phyloP scores from a whole-genome alignment of 23 red algal species.

The Cyanidioschyzon merolae region DNA sequence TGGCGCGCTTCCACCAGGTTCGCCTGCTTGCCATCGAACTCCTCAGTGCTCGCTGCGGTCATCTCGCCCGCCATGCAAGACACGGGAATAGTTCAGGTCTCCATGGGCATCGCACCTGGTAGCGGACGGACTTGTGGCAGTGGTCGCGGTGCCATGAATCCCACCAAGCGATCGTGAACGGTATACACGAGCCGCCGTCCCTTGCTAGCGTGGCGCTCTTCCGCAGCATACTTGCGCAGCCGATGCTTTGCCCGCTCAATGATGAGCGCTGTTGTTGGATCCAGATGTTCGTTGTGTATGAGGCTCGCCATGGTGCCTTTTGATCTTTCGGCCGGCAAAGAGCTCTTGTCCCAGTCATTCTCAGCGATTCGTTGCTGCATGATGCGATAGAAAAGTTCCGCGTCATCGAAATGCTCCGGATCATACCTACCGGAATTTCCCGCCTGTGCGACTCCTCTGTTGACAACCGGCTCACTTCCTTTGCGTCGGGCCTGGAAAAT shows the following conservation, averaged over 20 bases:
- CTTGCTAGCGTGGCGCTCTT: constrained; percentile 7
- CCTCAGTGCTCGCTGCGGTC: too few relatives aligned
- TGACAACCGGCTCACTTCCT: not conserved
- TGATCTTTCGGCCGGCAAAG: not conserved
- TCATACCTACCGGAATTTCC: not conserved
- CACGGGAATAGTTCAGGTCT: too few relatives aligned
- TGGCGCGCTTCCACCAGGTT: too few relatives aligned
- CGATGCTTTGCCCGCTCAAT: not conserved
- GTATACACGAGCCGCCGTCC: not conserved
- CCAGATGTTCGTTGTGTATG: not conserved
- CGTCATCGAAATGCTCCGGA: constrained; percentile 13
- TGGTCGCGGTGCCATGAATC: constrained; percentile 8
- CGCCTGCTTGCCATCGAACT: too few relatives aligned
- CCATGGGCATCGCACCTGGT: not conserved
- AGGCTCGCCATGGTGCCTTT: not conserved
- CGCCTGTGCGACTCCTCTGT: not conserved
- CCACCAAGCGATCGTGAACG: not conserved
- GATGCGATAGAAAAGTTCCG: not conserved
- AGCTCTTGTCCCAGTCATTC: not conserved
- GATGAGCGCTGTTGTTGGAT: not conserved
- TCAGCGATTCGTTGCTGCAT: constrained; percentile 8
- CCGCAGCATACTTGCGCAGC: constrained; percentile 5
- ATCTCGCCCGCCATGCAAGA: too few relatives aligned
- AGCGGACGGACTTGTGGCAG: not conserved
- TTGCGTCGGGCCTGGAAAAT: not conserved